Evolutionary conservation across 768 basidiomycete species (phyloP).

Genomic region (Naganishia onofrii): DNA sequence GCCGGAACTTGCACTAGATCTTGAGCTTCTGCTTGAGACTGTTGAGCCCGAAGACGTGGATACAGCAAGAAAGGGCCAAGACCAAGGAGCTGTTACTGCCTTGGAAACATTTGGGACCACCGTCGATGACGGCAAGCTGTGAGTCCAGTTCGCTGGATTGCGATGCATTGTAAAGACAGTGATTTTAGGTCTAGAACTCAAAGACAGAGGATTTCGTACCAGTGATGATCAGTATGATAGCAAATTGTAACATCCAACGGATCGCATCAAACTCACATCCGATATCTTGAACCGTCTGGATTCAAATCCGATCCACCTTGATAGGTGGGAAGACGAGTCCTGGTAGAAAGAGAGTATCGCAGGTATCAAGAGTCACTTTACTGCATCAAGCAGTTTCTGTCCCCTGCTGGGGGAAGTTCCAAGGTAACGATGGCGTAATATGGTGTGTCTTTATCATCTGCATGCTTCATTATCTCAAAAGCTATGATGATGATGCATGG

Average conservation of each 20-base stretch:
- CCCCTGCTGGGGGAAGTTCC: too few relatives aligned
- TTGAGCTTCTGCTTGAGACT: neutral
- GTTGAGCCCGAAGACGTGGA: neutral
- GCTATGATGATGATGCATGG: neutral
- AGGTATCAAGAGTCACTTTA: too few relatives aligned
- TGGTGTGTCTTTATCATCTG: too few relatives aligned
- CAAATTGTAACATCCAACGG: neutral
- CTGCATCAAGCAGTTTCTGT: too few relatives aligned
- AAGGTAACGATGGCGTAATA: too few relatives aligned
- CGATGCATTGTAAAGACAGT: conserved; percentile 1
- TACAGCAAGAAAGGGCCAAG: neutral
- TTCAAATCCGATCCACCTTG: neutral
- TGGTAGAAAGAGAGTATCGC: neutral
- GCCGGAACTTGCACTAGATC: neutral
- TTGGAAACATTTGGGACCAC: neutral
- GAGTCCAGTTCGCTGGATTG: conserved; percentile 10
- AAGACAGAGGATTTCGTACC: neutral
- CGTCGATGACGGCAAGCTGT: neutral
- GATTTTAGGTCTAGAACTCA: neutral
- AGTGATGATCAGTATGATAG: neutral
- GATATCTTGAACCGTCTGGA: neutral
- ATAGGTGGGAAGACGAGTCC: neutral
- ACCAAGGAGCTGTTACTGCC: neutral
- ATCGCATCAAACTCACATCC: neutral
- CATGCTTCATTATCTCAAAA: neutral